Evolutionary conservation across 2,329 filamentous ascomycete species (phyloP).

Genomic region (Metarhizium robertsii): DNA sequence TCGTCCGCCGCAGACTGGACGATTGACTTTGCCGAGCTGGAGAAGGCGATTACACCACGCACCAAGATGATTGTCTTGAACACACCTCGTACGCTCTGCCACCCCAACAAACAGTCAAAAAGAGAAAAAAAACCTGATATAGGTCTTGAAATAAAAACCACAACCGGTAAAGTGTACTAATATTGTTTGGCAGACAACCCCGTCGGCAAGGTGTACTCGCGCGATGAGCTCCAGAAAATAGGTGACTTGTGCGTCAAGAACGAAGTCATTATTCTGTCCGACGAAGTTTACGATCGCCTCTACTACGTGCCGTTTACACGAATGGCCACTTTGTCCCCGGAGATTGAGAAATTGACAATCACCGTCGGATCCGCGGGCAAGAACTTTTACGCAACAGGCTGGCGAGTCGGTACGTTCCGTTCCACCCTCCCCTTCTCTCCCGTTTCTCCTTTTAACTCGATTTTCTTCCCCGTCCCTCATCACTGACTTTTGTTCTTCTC

Average conservation of each 20-base stretch:
- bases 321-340: slow-evolving; percentile 81
- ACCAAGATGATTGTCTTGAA: slow-evolving; percentile 97
- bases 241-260: slow-evolving; percentile 85
- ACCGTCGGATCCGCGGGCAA: slow-evolving; percentile 96
- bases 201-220: slow-evolving; percentile 89
- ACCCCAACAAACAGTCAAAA: background rate
- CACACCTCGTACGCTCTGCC: slow-evolving; percentile 44
- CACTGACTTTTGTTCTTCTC: background rate
- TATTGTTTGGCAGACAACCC: slow-evolving; percentile 62
- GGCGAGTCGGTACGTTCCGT: slow-evolving; percentile 59
- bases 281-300: slow-evolving; percentile 89
- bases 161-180: background rate
- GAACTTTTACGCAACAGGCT: slow-evolving; percentile 96
- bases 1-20: slow-evolving; percentile 84
- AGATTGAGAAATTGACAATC: slow-evolving; percentile 78
- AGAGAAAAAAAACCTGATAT: background rate
- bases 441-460: background rate
- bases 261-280: slow-evolving; percentile 85
- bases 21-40: slow-evolving; percentile 74
- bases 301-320: slow-evolving; percentile 94
- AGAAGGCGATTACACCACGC: slow-evolving; percentile 69
- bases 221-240: slow-evolving; percentile 72
- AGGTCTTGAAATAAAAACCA: background rate
- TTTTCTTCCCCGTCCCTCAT: background rate
- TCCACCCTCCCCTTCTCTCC: background rate